Percentiles rank a stretch among this genome's conserved stretches.
phyloP scores from a whole-genome alignment of 768 basidiomycete species.

The Boletus coccyginus region DNA sequence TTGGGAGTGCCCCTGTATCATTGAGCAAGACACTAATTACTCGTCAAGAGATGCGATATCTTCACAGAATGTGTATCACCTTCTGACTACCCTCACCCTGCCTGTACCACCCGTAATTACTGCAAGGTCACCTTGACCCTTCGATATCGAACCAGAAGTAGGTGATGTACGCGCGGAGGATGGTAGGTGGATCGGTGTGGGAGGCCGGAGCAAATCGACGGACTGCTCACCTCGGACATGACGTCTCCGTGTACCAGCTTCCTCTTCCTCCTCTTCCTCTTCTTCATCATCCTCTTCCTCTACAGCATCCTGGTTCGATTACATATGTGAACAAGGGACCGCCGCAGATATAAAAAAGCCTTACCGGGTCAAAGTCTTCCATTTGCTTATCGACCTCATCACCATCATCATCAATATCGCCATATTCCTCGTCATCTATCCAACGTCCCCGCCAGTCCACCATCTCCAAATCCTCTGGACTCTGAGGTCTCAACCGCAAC shows the following conservation, averaged over 20 bases:
- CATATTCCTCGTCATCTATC: conserved; percentile 75
- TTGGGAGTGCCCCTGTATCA: conserved; percentile 11
- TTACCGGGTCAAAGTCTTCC: conserved; percentile 85
- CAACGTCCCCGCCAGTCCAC: conserved; percentile 92
- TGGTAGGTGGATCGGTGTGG: conserved; percentile 41
- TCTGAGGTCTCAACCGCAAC: conserved; percentile 85
- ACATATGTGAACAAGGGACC: conserved; percentile 8
- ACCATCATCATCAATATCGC: conserved; percentile 56
- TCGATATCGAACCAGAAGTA: conserved; percentile 46
- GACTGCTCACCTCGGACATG: conserved; percentile 37
- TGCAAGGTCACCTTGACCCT: conserved; percentile 38
- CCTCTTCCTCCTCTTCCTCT: conserved; percentile 39
- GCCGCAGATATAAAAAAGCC: conserved; percentile 14
- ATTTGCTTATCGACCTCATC: conserved; percentile 64
- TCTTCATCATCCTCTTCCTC: conserved; percentile 63
- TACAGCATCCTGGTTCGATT: conserved; percentile 43
- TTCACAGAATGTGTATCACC: conserved; percentile 32
- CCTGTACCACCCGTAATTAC: conserved; percentile 30
- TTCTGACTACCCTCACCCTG: conserved; percentile 51
- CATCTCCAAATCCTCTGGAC: conserved; percentile 72
- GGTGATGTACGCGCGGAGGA: conserved; percentile 51
- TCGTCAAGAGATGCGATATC: conserved; percentile 7
- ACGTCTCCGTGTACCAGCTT: conserved; percentile 24
- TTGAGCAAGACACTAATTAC: conserved; percentile 3
- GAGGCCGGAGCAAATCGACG: conserved; percentile 35